A percentile compares a stretch with the other conserved stretches of the same genome.
phyloP scores from a whole-genome alignment of 2,329 filamentous ascomycete genomes.

The Mycosphaerella arachidis region DNA sequence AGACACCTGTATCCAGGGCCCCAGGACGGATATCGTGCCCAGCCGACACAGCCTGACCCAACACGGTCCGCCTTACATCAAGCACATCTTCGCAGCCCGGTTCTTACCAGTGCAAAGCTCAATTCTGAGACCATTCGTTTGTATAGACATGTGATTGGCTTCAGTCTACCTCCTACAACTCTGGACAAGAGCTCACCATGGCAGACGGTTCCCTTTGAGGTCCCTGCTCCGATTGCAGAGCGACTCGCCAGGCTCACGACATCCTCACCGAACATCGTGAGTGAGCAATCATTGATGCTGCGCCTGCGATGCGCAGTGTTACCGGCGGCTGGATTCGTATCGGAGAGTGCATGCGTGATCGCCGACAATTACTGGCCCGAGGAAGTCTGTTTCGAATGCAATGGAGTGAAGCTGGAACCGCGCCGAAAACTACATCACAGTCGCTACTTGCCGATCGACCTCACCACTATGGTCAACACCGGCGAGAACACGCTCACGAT shows the following conservation, averaged over 20 bases:
- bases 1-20: constrained; percentile 16
- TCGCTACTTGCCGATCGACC: constrained; percentile 70
- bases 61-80: constrained; percentile 53
- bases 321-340: constrained; percentile 29
- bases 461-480: constrained; percentile 56
- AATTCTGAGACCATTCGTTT: constrained; percentile 25
- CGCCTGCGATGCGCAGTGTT: constrained; percentile 63
- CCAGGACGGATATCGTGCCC: constrained; percentile 26
- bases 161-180: constrained; percentile 47
- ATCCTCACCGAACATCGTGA: constrained; percentile 33
- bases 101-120: constrained; percentile 29
- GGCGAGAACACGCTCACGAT: constrained; percentile 63
- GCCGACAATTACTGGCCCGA: constrained; percentile 67
- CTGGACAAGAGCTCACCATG: constrained; percentile 33
- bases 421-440: constrained; percentile 68
- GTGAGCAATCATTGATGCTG: constrained; percentile 56
- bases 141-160: constrained; percentile 56
- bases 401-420: constrained; percentile 51
- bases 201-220: constrained; percentile 45
- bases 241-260: constrained; percentile 33
- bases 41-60: constrained; percentile 43
- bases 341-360: constrained; percentile 57
- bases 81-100: constrained; percentile 53
- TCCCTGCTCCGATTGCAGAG: constrained; percentile 38
- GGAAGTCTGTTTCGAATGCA: constrained; percentile 65